Base-by-base conservation (phyloP, 345 rosid genomes). In the Aethionema arabicum region DNA sequence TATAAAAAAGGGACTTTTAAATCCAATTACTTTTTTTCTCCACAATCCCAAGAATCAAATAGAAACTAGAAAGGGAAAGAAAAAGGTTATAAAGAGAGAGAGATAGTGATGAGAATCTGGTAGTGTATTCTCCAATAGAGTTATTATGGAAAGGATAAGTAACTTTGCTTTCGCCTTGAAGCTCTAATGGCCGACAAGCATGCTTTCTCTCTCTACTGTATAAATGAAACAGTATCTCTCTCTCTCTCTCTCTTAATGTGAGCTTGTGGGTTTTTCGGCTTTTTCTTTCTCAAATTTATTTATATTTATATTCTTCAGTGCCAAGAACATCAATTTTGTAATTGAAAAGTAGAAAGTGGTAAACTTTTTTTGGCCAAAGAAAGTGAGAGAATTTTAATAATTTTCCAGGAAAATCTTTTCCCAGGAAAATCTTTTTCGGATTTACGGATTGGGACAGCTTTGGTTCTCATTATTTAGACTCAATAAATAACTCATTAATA, bases 151-250 rank as follows among this genome's bases (percentile, higher is more conserved):
- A 68, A 68, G 56, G 21, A 49, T 63, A 63, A 70, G 65, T 30
- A 63, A 63, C 52, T 45, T 61, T 55, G 71, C 61, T 43, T 67
- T 61, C 38, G 46, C 35, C 27, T 58, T 37, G 70, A 74, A 70
- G 68, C 62, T 72, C 52, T 42, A 46, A 78, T 63, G 56, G 72
- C 72, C 65, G 75, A 72, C 76, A 73, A 73, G 76, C 72, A 73
- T 62, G 76, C 67, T 55, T 65, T 72, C 66, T 72, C 76, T 68
- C 72, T 56, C 69, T 75, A 75, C 72, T 74, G 69, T 62, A 58
- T 70, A 51, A 38, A 14, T 41, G 51, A 33, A 41, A 63, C 2
- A 16, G 61, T 52, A 45, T 8, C 56, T 32, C 38, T 74, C 9
- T 41, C 30, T 52, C 44, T 49, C 61, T 61, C 38, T 64, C 36